These are phyloP conservation scores for Anthracocystis walkeri DNA, from an alignment of 1,284 basidiomycete species.

Conservation along the genomic window DNA sequence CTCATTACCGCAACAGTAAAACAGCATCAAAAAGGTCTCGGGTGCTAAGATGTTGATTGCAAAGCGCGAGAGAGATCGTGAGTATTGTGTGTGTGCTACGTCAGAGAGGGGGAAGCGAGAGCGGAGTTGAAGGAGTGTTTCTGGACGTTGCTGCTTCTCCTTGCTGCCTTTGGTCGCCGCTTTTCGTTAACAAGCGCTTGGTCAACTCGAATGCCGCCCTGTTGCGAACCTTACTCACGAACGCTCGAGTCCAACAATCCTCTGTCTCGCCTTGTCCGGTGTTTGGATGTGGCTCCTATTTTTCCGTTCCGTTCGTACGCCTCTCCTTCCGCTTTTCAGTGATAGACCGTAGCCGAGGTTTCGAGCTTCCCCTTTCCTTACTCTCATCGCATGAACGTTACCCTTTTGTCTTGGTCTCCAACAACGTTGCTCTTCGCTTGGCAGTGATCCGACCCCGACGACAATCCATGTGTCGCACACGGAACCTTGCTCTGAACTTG, in stretches of 20 bases:
- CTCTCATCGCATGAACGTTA: neutral
- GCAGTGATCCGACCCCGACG: constrained; percentile 2
- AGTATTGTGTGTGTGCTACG: neutral
- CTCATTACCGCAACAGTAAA: no score
- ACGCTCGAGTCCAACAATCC: neutral
- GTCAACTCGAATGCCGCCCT: no score
- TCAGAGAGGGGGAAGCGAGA: neutral
- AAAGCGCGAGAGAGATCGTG: neutral
- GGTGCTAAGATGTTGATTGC: neutral
- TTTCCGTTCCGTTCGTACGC: neutral
- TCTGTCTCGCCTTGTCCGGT: neutral
- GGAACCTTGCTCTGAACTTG: neutral
- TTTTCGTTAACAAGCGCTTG: neutral
- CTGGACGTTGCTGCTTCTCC: neutral
- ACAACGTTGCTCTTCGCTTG: neutral
- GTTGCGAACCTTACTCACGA: neutral
- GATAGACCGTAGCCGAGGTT: constrained; percentile 19
- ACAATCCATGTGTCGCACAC: constrained; percentile 7
- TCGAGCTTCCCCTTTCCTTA: neutral
- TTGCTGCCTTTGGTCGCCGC: neutral
- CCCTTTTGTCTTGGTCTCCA: neutral
- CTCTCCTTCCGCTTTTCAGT: neutral
- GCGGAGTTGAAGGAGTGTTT: neutral
- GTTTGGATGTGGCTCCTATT: neutral
- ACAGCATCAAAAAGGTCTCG: no score